Base-by-base conservation (phyloP, 2,329 filamentous ascomycete species). In the Penicillium sp. region DNA sequence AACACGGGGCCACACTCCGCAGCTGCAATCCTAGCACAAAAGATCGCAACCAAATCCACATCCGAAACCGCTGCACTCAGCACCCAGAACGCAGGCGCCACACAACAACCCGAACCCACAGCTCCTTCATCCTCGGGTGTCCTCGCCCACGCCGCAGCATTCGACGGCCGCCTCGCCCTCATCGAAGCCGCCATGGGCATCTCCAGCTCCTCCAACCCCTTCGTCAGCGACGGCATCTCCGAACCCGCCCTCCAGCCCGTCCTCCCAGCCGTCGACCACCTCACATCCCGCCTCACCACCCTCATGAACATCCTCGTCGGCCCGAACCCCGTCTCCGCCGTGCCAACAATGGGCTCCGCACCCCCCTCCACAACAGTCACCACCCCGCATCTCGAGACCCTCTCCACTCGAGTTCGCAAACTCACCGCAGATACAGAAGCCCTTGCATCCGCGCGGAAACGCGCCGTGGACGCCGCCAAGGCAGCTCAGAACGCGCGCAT, bases 141-240 rank as follows among this genome's bases (percentile, higher is more conserved):
- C 26, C 75, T 96, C 32, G 81, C 83, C 31, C 87, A 89, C 66
- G 85, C 88, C 7, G 87, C 90, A 22, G 86, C 93, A 55, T 96
- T 98, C 61, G 91, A 97, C 64, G 78, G 81, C 26, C 82, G 93
- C 6, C 79, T 98, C 17, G 74, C 84, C 2, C 74, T 85, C 26
- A 75, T 98, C 42, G 93, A 98, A 72, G 82, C 82, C 57, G 80
- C 83, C 1, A 78, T 98, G 26, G 93, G 93, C 8, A 78, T 95
- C 43, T 85, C 82, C 34, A 82, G 83, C 21, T 81, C 83, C 0
- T 78, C 81, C 10, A 75, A 86, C 56, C 78, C 84, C 1, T 67
- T 70, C 50, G 59, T 71, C 41, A 57, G 64, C 22, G 64, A 67
- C 31, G 64, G 64, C 21, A 54, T 82, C 83, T 57, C 70, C 78